Conservation (phyloP, 2,329 filamentous ascomycete species). For the Karstenula rhodostoma region DNA sequence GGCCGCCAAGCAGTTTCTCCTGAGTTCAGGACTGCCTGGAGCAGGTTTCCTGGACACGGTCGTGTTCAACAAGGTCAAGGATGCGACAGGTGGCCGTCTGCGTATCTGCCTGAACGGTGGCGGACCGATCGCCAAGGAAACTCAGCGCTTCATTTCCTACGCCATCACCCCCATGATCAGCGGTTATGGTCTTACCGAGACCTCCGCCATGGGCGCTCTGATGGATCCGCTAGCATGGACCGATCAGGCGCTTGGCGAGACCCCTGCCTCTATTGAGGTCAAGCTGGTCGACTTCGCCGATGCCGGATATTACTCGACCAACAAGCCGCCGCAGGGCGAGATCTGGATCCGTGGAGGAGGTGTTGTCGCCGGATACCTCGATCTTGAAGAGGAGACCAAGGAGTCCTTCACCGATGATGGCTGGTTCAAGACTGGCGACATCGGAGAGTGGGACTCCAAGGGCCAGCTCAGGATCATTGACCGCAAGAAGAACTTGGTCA, state of each 20-base stretch:
- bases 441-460: constrained; percentile 83
- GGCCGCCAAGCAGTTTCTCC: constrained; percentile 67
- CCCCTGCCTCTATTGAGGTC: constrained; percentile 79
- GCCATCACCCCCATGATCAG: constrained; percentile 92
- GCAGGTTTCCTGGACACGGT: constrained; percentile 77
- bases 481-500: constrained; percentile 97
- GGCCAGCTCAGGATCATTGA: constrained; percentile 90
- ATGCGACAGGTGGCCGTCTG: constrained; percentile 86
- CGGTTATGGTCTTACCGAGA: constrained; percentile 96
- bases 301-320: constrained; percentile 80
- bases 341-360: constrained; percentile 84
- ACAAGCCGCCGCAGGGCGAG: constrained; percentile 85
- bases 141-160: constrained; percentile 88
- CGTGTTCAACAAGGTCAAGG: constrained; percentile 91
- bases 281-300: constrained; percentile 93
- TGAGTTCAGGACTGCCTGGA: constrained; percentile 69
- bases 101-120: constrained; percentile 95
- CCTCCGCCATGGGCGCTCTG: constrained; percentile 81
- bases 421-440: constrained; percentile 98
- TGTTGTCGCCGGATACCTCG: constrained; percentile 80
- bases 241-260: constrained; percentile 76
- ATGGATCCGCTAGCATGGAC: constrained; percentile 88
- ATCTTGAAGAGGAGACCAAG: constrained; percentile 84
- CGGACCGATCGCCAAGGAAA: constrained; percentile 86
- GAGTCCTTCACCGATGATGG: constrained; percentile 81